Evolutionary conservation across 2,329 filamentous ascomycete genomes (phyloP).

Genomic region (Fusarium tupiense): DNA sequence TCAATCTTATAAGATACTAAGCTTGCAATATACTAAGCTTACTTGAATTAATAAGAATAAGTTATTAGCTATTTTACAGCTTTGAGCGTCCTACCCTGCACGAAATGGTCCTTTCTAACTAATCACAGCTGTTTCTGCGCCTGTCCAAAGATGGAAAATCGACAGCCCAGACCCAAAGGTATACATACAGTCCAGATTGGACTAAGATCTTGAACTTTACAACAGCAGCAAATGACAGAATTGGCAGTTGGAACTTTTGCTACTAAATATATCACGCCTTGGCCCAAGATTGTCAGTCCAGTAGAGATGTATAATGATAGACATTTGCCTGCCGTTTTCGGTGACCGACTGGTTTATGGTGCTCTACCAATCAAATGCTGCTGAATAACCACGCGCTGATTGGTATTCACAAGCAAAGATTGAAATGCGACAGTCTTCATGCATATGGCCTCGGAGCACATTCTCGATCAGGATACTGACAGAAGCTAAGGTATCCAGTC

Average conservation of each 20-base stretch:
- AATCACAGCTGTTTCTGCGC: neutral
- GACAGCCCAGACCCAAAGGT: neutral
- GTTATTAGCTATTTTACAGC: neutral
- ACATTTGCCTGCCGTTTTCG: neutral
- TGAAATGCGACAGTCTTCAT: neutral
- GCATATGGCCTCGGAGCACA: neutral
- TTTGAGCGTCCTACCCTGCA: neutral
- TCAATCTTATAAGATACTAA: too few species aligned
- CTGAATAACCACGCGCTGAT: slow-evolving; percentile 3
- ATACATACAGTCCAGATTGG: neutral
- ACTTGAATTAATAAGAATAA: accelerated
- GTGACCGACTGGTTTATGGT: neutral
- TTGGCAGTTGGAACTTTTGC: neutral
- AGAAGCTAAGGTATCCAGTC: neutral
- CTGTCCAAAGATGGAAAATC: neutral
- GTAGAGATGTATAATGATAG: neutral
- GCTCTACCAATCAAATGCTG: neutral
- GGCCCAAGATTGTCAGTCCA: neutral
- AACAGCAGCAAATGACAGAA: too few species aligned
- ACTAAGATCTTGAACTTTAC: too few species aligned
- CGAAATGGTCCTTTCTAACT: accelerated
- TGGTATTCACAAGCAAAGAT: neutral
- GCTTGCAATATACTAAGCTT: too few species aligned
- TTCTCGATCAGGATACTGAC: neutral
- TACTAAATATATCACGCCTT: neutral